Percentiles rank a stretch among this genome's conserved stretches.
Evolutionary conservation across 1,284 basidiomycete species (phyloP).

Genomic region (Rhodofomes roseus): DNA sequence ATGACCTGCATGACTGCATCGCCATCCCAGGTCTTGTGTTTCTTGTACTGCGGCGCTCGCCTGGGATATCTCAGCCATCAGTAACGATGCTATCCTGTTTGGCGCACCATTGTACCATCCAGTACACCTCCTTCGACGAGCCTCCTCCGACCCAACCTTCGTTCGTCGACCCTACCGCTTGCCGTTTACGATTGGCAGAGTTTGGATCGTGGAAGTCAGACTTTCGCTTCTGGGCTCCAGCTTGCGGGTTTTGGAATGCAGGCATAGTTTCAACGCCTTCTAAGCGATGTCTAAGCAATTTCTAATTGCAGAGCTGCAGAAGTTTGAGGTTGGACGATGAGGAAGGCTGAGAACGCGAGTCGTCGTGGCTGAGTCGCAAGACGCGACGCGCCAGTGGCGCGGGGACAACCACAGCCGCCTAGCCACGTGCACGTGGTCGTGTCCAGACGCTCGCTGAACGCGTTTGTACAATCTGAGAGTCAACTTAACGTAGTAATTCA

Average conservation of each 20-base stretch:
- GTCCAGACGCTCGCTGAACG: too few species aligned
- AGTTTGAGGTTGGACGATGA: too few species aligned
- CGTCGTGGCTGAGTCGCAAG: background rate
- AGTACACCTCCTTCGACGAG: constrained; percentile 40
- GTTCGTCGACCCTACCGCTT: constrained; percentile 21
- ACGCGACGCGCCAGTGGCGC: constrained; percentile 2
- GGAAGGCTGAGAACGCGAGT: too few species aligned
- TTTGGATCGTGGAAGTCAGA: constrained; percentile 24
- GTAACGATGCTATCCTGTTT: background rate
- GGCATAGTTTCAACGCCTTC: constrained; percentile 18
- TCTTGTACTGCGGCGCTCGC: constrained; percentile 77
- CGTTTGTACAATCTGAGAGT: too few species aligned
- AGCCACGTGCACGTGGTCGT: constrained; percentile 3
- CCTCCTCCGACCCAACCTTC: constrained; percentile 7
- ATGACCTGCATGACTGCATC: constrained; percentile 64
- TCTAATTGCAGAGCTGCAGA: too few species aligned
- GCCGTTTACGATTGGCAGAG: constrained; percentile 30
- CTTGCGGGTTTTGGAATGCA: constrained; percentile 19
- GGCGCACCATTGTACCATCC: constrained; percentile 68
- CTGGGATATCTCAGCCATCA: constrained; percentile 31
- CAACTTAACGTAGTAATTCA: background rate
- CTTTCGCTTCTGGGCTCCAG: constrained; percentile 25
- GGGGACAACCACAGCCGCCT: background rate
- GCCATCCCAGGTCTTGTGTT: constrained; percentile 93
- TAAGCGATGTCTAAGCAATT: background rate